Evolutionary conservation across 164 flowering plant species (phyloP).

Genomic region (Sextonia rubra): DNA sequence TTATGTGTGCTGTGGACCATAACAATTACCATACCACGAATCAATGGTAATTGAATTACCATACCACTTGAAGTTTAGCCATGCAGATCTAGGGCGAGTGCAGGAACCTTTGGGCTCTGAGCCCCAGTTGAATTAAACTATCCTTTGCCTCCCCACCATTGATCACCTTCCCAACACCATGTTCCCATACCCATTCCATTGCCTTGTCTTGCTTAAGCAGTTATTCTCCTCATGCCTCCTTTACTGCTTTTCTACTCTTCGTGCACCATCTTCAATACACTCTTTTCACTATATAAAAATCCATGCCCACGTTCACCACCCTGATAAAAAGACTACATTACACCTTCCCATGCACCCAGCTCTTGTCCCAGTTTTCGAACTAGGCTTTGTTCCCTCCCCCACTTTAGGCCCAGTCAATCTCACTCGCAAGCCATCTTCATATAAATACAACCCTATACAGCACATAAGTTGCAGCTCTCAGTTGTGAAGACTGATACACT

Average conservation of each 20-base stretch:
- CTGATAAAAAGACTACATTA: background rate
- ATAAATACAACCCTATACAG: background rate
- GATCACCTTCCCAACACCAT: conserved; percentile 7
- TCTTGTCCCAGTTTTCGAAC: conserved; percentile 4
- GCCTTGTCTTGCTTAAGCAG: conserved; percentile 20
- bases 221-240: conserved; percentile 5
- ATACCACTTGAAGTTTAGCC: background rate
- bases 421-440: background rate
- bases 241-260: conserved; percentile 8
- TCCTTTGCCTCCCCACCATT: conserved; percentile 9
- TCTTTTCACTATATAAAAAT: background rate
- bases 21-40: no score
- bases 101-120: conserved; percentile 1
- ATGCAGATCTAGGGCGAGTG: background rate
- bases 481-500: background rate
- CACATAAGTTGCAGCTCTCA: background rate
- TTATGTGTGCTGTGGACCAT: no score
- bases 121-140: conserved; percentile 3
- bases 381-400: conserved; percentile 14
- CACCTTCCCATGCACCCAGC: conserved; percentile 12
- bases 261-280: conserved; percentile 12
- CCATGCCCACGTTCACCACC: conserved; percentile 7
- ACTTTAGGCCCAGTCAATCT: conserved; percentile 1
- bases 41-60: no score
- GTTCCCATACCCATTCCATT: conserved; percentile 1